phyloP scores from a whole-genome alignment of 352 stramenopile species.

The Phytophthora tentaculata region DNA sequence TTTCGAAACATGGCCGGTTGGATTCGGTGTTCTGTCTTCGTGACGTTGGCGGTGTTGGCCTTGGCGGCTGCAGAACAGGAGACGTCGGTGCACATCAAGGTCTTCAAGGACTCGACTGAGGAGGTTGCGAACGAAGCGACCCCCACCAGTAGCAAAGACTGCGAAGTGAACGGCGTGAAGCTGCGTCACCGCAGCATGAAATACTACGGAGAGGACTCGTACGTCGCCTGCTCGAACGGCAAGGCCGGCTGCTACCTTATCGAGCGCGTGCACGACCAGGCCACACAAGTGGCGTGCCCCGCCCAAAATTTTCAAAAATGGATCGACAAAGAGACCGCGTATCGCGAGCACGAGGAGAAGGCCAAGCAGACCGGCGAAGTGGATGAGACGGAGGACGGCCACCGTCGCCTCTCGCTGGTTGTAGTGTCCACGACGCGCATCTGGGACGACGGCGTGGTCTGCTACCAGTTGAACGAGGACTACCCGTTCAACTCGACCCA shows the following conservation, averaged over 20 bases:
- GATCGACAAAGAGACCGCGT: slow-evolving; percentile 43
- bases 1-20: slow-evolving; percentile 28
- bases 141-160: slow-evolving; percentile 42
- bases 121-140: slow-evolving; percentile 7
- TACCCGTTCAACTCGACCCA: slow-evolving; percentile 71
- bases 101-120: slow-evolving; percentile 9
- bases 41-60: slow-evolving; percentile 24
- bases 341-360: slow-evolving; percentile 29
- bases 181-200: slow-evolving; percentile 70
- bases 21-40: slow-evolving; percentile 30
- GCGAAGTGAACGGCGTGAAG: slow-evolving; percentile 59
- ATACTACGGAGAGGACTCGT: slow-evolving; percentile 76
- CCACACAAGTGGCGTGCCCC: slow-evolving; percentile 68
- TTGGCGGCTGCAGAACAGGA: slow-evolving; percentile 31
- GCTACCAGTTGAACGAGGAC: slow-evolving; percentile 71
- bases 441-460: slow-evolving; percentile 75
- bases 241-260: slow-evolving; percentile 69
- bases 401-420: slow-evolving; percentile 64
- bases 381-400: slow-evolving; percentile 30
- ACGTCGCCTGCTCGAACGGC: slow-evolving; percentile 73
- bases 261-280: slow-evolving; percentile 63
- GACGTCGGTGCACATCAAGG: slow-evolving; percentile 30
- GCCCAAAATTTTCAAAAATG: slow-evolving; percentile 42
- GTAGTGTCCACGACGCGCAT: slow-evolving; percentile 69
- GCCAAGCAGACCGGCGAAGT: slow-evolving; percentile 12